Conservation (phyloP, 805 yeast genomes). For the Priceomyces haplophilus region DNA sequence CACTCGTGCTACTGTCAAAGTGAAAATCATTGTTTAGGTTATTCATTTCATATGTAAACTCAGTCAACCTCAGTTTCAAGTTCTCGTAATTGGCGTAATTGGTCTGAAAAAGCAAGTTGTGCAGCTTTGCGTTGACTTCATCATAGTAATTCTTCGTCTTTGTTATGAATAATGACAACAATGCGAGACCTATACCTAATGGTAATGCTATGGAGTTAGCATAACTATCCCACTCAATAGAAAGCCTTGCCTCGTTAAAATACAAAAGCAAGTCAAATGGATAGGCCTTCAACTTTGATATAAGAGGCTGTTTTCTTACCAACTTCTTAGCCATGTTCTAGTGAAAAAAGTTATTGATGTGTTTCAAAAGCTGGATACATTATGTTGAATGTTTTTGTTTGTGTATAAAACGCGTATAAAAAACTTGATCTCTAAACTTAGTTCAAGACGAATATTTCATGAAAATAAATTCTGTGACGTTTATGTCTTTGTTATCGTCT, state of each 20-base stretch:
- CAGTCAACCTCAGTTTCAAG: slow-evolving; percentile 16
- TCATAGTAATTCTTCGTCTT: slow-evolving; percentile 25
- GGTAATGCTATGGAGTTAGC: slow-evolving; percentile 29
- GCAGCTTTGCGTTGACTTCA: slow-evolving; percentile 23
- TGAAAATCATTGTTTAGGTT: neutral
- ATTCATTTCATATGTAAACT: neutral
- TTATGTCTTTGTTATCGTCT: no score
- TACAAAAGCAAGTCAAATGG: slow-evolving; percentile 39
- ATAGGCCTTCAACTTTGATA: slow-evolving; percentile 27
- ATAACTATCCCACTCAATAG: slow-evolving; percentile 44
- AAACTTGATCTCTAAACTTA: no score
- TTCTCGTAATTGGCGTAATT: slow-evolving; percentile 34
- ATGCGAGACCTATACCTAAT: slow-evolving; percentile 22
- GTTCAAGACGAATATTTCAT: no score
- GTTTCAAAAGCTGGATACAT: neutral
- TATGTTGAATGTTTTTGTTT: slow-evolving; percentile 1
- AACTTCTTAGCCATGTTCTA: slow-evolving; percentile 9
- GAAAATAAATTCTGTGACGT: no score
- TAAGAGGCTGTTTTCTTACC: slow-evolving; percentile 28
- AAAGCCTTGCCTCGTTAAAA: slow-evolving; percentile 32
- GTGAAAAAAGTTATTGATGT: neutral
- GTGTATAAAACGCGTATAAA: slow-evolving; percentile 4
- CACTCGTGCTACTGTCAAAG: neutral
- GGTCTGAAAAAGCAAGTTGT: slow-evolving; percentile 32
- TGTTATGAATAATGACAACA: slow-evolving; percentile 16